Conservation (phyloP, 305 asterid species). For the Petunia hybrid region DNA sequence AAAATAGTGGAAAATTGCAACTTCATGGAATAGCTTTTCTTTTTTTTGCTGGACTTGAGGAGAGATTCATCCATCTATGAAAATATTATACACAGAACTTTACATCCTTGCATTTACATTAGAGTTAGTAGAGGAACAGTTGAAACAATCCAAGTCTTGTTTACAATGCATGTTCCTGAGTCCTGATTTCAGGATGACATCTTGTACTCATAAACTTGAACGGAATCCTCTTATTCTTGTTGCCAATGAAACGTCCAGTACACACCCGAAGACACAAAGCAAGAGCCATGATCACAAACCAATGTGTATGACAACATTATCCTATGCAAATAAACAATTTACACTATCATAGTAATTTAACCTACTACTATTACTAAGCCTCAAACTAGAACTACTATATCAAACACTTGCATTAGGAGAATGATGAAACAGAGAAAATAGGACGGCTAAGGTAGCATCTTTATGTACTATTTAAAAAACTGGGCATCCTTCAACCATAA, state of each 20-base stretch:
- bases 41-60: neutral
- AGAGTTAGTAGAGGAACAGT: neutral
- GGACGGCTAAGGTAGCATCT: neutral
- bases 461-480: constrained; percentile 41
- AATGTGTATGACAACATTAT: constrained; percentile 39
- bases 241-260: constrained; percentile 38
- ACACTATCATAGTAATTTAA: neutral
- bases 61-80: neutral
- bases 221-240: constrained; percentile 16
- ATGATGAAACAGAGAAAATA: neutral
- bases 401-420: neutral
- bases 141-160: neutral
- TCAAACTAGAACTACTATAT: neutral
- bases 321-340: constrained; percentile 18
- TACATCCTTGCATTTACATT: neutral
- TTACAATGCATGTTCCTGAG: neutral
- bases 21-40: too few relatives aligned
- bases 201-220: too few relatives aligned
- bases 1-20: neutral
- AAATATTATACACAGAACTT: neutral
- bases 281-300: constrained; percentile 36
- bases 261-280: constrained; percentile 32
- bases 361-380: neutral
- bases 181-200: neutral
- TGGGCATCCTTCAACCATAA: constrained; percentile 80